Evolutionary conservation across 345 rosid species (phyloP).

Genomic region (Brassica carinata): DNA sequence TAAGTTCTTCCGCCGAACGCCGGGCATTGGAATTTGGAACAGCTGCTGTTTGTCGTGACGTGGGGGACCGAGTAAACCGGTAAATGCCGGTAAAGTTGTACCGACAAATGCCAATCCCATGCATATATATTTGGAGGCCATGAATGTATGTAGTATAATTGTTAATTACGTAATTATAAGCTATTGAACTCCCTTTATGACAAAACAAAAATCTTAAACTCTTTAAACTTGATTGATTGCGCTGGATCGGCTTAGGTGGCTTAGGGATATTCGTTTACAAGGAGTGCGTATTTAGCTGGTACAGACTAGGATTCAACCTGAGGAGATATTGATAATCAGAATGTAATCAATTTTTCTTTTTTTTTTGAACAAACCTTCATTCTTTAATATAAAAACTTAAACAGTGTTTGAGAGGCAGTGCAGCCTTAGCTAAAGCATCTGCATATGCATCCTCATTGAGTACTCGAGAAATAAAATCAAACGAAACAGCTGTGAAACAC

Average conservation of each 20-base stretch:
- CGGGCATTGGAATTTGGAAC: constrained; percentile 46
- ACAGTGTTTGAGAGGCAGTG: too few relatives aligned
- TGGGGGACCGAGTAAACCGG: constrained; percentile 30
- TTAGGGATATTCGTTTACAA: constrained; percentile 36
- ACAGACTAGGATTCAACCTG: constrained; percentile 40
- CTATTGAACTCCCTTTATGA: constrained; percentile 24
- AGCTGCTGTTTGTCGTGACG: constrained; percentile 39
- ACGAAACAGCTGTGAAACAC: too few relatives aligned
- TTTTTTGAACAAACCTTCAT: too few relatives aligned
- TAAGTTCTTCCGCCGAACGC: constrained; percentile 46
- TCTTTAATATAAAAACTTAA: too few relatives aligned
- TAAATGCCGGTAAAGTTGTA: constrained; percentile 26
- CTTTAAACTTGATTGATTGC: constrained; percentile 14
- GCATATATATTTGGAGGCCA: constrained; percentile 24
- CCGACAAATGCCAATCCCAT: constrained; percentile 38
- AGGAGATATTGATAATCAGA: constrained; percentile 5
- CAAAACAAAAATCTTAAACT: constrained; percentile 13
- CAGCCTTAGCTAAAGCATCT: too few relatives aligned
- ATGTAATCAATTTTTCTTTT: not conserved
- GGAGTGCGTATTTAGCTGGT: constrained; percentile 38
- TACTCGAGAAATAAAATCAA: too few relatives aligned
- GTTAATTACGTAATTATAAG: constrained; percentile 19
- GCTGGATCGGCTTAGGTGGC: constrained; percentile 35
- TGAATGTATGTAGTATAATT: not conserved
- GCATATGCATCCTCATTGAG: too few relatives aligned